Evolutionary conservation across 2,329 filamentous ascomycete genomes (phyloP), one percentile per base, ranked within the genome.

Genomic region (Pseudogymnoascus sp.): DNA sequence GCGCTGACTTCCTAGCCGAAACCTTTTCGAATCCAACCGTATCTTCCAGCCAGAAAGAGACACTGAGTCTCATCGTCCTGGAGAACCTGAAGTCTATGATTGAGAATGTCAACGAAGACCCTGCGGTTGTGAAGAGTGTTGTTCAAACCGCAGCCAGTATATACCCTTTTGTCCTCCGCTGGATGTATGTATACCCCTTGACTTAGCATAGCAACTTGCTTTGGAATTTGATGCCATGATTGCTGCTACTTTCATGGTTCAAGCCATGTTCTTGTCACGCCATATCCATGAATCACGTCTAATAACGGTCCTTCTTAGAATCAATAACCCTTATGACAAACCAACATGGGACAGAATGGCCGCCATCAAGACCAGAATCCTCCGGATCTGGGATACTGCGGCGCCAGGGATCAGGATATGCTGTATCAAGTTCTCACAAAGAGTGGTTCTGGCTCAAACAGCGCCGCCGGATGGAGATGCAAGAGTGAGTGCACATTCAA

Each of bases 371-470:
- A 85, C 89, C 62, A 89, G 87, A 69, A 94, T 99, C 68, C 76
- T 99, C 64, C 86, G 85, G 64, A 86, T 94, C 71, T 97, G 95
- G 93, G 93, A 97, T 69, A 83, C 80, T 44, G 87, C 90, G 15
- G 78, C 84, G 12, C 82, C 88, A 10, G 88, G 91, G 2, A 84
- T 97, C 66, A 88, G 88, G 69, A 88, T 97, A 74, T 96, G 92
- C 80, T 97, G 94, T 78, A 88, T 97, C 81, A 99, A 99, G 76
- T 99, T 99, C 74, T 88, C 91, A 38, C 93, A 99, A 77, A 87
- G 91, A 66, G 91, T 97, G 48, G 89, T 99, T 48, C 84, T 97
- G 67, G 90, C 92, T 15, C 93, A 99, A 75, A 97, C 91, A 9
- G 86, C 88, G n/a, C 91, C 91, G 55, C 78, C 88, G 63, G 89